These are phyloP conservation scores for Phyllostachys edulis DNA, from an alignment of 176 grass and related monocot species.

Conservation along the genomic window DNA sequence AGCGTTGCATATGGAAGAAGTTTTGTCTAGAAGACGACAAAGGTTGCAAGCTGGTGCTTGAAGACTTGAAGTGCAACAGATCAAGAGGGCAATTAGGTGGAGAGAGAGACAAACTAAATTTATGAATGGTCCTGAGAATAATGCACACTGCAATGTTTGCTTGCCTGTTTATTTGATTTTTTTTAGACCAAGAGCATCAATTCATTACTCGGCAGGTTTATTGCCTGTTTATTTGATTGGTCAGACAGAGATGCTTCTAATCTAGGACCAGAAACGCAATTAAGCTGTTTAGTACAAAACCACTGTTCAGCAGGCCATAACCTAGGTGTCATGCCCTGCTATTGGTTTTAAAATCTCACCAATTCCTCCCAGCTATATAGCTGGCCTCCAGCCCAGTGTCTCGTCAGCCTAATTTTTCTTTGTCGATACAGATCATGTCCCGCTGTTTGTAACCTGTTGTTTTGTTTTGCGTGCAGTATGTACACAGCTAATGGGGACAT, in stretches of 20 bases:
- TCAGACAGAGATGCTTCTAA: conserved; percentile 7
- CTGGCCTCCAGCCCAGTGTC: conserved; percentile 7
- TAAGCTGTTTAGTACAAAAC: neutral
- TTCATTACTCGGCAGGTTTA: too few relatives aligned
- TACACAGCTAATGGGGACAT: neutral
- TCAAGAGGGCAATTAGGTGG: conserved; percentile 15
- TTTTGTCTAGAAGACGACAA: neutral
- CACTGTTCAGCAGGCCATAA: neutral
- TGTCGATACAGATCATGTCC: neutral
- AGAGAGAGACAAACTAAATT: neutral
- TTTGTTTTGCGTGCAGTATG: too few relatives aligned
- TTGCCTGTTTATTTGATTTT: neutral
- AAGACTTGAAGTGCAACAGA: neutral
- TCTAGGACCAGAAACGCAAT: neutral
- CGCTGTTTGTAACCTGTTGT: too few relatives aligned
- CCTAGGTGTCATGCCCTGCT: neutral
- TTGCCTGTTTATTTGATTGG: neutral
- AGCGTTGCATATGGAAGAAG: too few relatives aligned
- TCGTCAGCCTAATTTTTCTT: neutral
- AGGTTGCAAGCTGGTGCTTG: neutral
- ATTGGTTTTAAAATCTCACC: neutral
- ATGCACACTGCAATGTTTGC: neutral
- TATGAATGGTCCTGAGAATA: neutral
- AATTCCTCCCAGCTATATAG: neutral
- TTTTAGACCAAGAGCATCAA: too few relatives aligned